These are phyloP conservation scores for Phytopythium helicoides DNA, from an alignment of 352 stramenopile genomes.

Conservation along the genomic window DNA sequence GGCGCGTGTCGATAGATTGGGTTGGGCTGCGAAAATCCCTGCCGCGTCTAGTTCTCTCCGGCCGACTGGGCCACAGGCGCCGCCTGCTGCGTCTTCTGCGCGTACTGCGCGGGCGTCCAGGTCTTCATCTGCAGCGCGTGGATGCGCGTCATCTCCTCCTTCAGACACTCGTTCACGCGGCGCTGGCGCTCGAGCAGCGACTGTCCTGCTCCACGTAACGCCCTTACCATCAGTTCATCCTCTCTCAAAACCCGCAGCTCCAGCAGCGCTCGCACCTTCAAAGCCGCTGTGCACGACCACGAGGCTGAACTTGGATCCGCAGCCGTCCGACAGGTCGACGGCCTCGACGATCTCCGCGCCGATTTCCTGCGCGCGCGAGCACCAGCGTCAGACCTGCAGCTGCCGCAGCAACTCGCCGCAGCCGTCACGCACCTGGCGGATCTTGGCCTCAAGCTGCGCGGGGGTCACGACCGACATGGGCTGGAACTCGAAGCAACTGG, in stretches of 20 bases:
- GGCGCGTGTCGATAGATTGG: not conserved
- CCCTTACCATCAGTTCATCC: too few relatives aligned
- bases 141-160: constrained; percentile 82
- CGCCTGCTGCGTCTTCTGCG: constrained; percentile 74
- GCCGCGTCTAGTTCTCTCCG: constrained; percentile 43
- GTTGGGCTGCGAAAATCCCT: not conserved
- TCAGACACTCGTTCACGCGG: constrained; percentile 74
- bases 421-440: constrained; percentile 29
- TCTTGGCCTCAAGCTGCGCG: constrained; percentile 50
- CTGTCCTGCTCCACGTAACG: constrained; percentile 51
- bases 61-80: constrained; percentile 45
- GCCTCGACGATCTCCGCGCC: constrained; percentile 68
- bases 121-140: constrained; percentile 88
- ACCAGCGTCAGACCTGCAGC: not conserved
- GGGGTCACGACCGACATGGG: constrained; percentile 55
- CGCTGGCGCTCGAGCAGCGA: constrained; percentile 76
- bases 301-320: constrained; percentile 81
- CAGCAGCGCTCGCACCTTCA: constrained; percentile 66
- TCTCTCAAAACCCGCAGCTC: too few relatives aligned
- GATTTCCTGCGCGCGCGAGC: constrained; percentile 41
- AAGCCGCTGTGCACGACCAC: constrained; percentile 81
- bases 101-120: constrained; percentile 79
- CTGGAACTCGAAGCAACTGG: too few relatives aligned
- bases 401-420: not conserved
- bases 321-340: constrained; percentile 78